These are phyloP conservation scores for Penicillium sp. DNA, from an alignment of 2,329 filamentous ascomycete genomes.

Conservation along the genomic window DNA sequence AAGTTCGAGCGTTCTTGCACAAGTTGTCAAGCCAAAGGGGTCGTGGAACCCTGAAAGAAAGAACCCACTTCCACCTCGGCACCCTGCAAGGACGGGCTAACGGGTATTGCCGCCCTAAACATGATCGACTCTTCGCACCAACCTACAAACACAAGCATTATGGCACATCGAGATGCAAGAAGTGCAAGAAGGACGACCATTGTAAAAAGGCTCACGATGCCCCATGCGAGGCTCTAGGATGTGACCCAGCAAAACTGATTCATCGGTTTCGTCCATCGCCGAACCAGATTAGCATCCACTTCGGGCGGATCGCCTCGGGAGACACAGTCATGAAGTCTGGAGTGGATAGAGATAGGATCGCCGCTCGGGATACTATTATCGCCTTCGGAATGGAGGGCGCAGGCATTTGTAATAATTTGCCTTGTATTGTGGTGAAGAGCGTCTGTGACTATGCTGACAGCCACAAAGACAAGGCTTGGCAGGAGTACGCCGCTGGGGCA, in stretches of 20 bases:
- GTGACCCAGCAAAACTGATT: slow-evolving; percentile 1
- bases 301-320: slow-evolving; percentile 28
- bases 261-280: not conserved
- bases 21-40: slow-evolving; percentile 2
- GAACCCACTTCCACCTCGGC: too few relatives aligned
- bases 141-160: slow-evolving; percentile 7
- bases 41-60: too few relatives aligned
- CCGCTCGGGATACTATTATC: slow-evolving; percentile 18
- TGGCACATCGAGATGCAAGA: not conserved
- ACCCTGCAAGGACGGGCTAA: too few relatives aligned
- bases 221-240: slow-evolving; percentile 4
- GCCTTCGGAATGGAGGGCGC: slow-evolving; percentile 33
- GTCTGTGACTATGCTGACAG: slow-evolving; percentile 37
- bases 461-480: slow-evolving; percentile 36
- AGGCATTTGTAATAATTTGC: slow-evolving; percentile 27
- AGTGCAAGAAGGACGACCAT: not conserved
- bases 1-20: slow-evolving; percentile 7
- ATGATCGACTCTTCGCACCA: slow-evolving; percentile 4
- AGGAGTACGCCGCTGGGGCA: slow-evolving; percentile 33
- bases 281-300: slow-evolving; percentile 19
- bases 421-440: slow-evolving; percentile 28
- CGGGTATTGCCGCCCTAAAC: too few relatives aligned
- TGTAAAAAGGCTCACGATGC: slow-evolving; percentile 3
- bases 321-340: slow-evolving; percentile 33
- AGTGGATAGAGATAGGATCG: slow-evolving; percentile 22